Base-by-base conservation (phyloP, 2,329 filamentous ascomycete genomes). In the Talaromyces pinophilus region DNA sequence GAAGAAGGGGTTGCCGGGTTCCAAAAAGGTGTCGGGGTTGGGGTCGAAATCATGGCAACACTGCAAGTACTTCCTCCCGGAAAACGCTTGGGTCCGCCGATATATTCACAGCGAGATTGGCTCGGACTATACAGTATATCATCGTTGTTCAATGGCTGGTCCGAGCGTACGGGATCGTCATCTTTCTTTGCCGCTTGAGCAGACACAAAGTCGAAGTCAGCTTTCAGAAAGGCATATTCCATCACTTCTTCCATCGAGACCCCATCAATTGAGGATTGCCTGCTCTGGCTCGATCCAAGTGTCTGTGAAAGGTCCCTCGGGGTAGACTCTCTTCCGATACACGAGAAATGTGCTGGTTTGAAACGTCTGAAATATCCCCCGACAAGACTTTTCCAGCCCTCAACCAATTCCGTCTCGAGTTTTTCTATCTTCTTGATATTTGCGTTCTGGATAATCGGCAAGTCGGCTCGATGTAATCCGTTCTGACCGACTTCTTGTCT, bases 341-440 rank as follows among this genome's bases (percentile, higher is more conserved):
- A 80, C 54, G 82, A 85, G 72, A 97, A 97, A 77, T 91, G 86
- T 59, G 91, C 85, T 0, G 95, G 94, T 71, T 88, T 89, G 81
- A 98, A 98, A 52, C 95, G 88, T 67, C 91, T 88, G 76, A 97
- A 99, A 80, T 99, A 99, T 38, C 95, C 95, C 59, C 95, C 95
- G 5, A 99, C 90, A 0, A 92, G 89, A 67, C 88, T 86, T 75
- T 89, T 91, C 88, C 96, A 99, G 64, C 90, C 86, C 44, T 85
- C 82, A 30, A 97, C 85, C 10, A 98, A 83, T 17, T 85, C 83
- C 65, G 83, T 86, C 77, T 96, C 90, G 61, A 97, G 81, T 64
- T 87, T 82, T 65, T 89, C 82, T 13, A 91, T 88, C 70, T 87
- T 89, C 28, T 82, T 78, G 40, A 84, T 82, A 72, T 89, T 85